Percentiles rank a stretch among this genome's conserved stretches.
These are phyloP conservation scores for Mucor irregularis DNA, from an alignment of 371 early-diverging fungal species.

Conservation along the genomic window DNA sequence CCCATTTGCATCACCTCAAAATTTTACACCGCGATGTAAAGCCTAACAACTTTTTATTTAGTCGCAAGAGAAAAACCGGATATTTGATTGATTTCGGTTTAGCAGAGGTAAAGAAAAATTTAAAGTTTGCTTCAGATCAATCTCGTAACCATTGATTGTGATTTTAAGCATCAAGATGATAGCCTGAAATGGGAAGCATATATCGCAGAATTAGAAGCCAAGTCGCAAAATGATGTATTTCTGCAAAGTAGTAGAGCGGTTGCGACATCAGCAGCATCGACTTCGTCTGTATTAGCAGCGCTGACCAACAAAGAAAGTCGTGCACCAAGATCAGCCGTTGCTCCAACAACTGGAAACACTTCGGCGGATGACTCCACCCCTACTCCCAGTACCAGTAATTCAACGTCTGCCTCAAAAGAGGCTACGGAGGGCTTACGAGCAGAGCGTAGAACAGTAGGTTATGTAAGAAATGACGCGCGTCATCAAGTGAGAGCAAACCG, in stretches of 20 bases:
- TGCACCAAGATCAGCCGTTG: neutral
- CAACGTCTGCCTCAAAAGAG: neutral
- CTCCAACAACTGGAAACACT: neutral
- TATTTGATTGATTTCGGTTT: slow-evolving; percentile 97
- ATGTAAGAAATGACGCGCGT: slow-evolving; percentile 48
- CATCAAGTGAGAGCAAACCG: slow-evolving; percentile 84
- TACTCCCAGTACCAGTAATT: neutral
- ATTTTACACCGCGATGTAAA: slow-evolving; percentile 97
- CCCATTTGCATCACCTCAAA: slow-evolving; percentile 67
- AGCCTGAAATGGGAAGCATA: slow-evolving; percentile 6
- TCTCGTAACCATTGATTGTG: neutral
- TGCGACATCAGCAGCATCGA: neutral
- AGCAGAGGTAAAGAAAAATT: slow-evolving; percentile 68
- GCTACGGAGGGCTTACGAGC: too few species aligned
- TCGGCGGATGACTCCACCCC: neutral
- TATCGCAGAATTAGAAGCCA: neutral
- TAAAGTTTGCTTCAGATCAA: neutral
- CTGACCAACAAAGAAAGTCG: slow-evolving; percentile 6
- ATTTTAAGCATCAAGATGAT: slow-evolving; percentile 19
- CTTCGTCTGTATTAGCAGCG: neutral
- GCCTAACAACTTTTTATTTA: slow-evolving; percentile 96
- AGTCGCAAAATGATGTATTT: neutral
- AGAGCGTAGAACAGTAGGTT: slow-evolving; percentile 12
- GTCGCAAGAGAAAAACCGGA: slow-evolving; percentile 70
- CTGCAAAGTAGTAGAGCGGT: neutral